Evolutionary conservation across 148 eudicot species (phyloP).

Genomic region (Mesembryanthemum crystallinum): DNA sequence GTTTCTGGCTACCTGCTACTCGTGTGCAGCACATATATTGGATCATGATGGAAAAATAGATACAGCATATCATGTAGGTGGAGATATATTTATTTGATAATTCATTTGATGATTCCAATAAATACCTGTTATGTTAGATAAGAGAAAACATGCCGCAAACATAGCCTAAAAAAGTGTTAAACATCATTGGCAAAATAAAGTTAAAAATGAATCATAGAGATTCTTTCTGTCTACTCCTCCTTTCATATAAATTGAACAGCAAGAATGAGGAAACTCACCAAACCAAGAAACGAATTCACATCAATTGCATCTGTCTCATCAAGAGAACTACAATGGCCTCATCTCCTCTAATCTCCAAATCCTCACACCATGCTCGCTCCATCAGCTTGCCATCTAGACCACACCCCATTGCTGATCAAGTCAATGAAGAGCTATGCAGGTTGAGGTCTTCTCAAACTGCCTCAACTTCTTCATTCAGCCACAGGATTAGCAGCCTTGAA

Average conservation of each 20-base stretch:
- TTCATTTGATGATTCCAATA: neutral
- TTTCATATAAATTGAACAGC: neutral
- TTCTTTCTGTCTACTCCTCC: neutral
- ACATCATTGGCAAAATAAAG: neutral
- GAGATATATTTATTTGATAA: neutral
- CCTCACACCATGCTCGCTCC: constrained; percentile 3
- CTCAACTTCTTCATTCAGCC: constrained; percentile 18
- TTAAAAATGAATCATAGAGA: no score
- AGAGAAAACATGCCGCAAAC: neutral
- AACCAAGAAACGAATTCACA: neutral
- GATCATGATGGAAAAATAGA: neutral
- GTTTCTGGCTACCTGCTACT: neutral
- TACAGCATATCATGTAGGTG: no score
- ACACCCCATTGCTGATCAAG: constrained; percentile 13
- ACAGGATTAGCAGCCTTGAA: constrained; percentile 11
- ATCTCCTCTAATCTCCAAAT: neutral
- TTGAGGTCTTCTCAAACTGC: constrained; percentile 21
- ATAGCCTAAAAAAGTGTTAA: neutral
- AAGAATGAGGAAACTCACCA: neutral
- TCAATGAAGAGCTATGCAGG: constrained; percentile 17
- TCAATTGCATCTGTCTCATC: neutral
- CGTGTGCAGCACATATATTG: neutral
- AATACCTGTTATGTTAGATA: neutral
- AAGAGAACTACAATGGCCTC: neutral
- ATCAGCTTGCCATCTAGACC: constrained; percentile 23